A percentile compares a stretch with the other conserved stretches of the same genome.
These are phyloP conservation scores for Pezicula rhizophila DNA, from an alignment of 2,329 filamentous ascomycete genomes.

Conservation along the genomic window DNA sequence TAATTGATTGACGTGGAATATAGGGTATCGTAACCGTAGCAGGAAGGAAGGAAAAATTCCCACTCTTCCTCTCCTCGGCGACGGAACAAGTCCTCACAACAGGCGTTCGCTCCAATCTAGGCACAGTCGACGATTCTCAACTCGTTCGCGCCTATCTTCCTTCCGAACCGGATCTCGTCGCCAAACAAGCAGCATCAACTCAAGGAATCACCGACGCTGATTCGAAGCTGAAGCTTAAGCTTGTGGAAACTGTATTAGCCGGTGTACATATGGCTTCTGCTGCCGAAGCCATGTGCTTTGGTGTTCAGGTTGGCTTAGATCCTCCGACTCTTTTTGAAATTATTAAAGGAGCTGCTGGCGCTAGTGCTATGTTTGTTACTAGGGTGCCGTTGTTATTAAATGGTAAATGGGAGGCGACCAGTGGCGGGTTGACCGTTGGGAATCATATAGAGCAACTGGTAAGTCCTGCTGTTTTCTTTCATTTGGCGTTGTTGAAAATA, in stretches of 20 bases:
- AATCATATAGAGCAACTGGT: slow-evolving; percentile 32
- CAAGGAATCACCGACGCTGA: slow-evolving; percentile 16
- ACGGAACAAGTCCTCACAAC: slow-evolving; percentile 27
- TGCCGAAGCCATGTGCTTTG: slow-evolving; percentile 51
- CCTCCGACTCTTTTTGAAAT: slow-evolving; percentile 41
- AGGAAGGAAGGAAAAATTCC: slow-evolving; percentile 27
- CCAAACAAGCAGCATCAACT: slow-evolving; percentile 13
- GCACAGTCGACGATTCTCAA: slow-evolving; percentile 18
- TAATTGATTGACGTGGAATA: neutral
- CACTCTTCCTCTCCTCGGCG: slow-evolving; percentile 29
- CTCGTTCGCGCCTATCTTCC: slow-evolving; percentile 18
- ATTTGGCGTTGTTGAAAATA: neutral
- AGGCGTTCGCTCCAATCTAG: slow-evolving; percentile 14
- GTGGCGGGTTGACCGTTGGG: slow-evolving; percentile 22
- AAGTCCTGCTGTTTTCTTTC: slow-evolving; percentile 4
- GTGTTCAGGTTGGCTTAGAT: slow-evolving; percentile 45
- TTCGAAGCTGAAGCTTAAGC: slow-evolving; percentile 41
- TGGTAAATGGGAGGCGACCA: slow-evolving; percentile 28
- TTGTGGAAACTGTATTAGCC: slow-evolving; percentile 52
- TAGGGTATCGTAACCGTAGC: slow-evolving; percentile 26
- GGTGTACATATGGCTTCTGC: slow-evolving; percentile 51
- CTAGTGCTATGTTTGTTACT: slow-evolving; percentile 34
- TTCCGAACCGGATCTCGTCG: slow-evolving; percentile 11
- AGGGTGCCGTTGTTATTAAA: slow-evolving; percentile 30
- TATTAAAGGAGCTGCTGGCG: slow-evolving; percentile 33